A percentile compares a stretch with the other conserved stretches of the same genome.
These are phyloP conservation scores for Collybiopsis luxurians DNA, from an alignment of 768 basidiomycete genomes.

Conservation along the genomic window DNA sequence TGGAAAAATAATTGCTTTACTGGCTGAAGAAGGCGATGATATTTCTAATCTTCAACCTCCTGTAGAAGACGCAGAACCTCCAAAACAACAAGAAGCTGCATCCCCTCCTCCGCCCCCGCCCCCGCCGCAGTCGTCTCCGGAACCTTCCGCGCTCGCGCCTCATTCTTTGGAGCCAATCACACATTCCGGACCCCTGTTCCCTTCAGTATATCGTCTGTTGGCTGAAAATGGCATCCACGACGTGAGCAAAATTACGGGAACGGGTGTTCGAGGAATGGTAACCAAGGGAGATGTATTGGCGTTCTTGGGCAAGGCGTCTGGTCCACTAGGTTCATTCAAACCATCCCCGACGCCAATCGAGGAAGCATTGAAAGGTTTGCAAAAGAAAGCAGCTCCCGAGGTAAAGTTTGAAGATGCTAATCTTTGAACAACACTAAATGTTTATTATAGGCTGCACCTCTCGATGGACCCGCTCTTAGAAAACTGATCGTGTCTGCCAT, in stretches of 20 bases:
- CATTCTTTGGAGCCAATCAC: conserved; percentile 34
- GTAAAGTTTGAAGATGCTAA: conserved; percentile 23
- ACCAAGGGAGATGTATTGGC: conserved; percentile 95
- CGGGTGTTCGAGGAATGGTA: conserved; percentile 89
- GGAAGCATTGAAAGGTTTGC: conserved; percentile 19
- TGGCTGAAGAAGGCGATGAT: conserved; percentile 96
- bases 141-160: conserved; percentile 22
- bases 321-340: conserved; percentile 74
- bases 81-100: conserved; percentile 25
- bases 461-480: conserved; percentile 66
- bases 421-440: neutral
- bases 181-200: conserved; percentile 78
- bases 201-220: conserved; percentile 84
- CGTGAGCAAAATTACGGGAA: conserved; percentile 74
- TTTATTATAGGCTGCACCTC: conserved; percentile 27
- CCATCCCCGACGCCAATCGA: conserved; percentile 27
- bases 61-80: conserved; percentile 35
- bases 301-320: conserved; percentile 79
- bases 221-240: conserved; percentile 59
- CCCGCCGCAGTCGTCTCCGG: conserved; percentile 17
- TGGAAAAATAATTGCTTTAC: conserved; percentile 85
- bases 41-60: conserved; percentile 79
- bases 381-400: conserved; percentile 37
- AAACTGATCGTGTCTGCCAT: conserved; percentile 61
- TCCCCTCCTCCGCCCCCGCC: conserved; percentile 22